Conservation (phyloP, 345 rosid species). For the Nephelium lappaceum region DNA sequence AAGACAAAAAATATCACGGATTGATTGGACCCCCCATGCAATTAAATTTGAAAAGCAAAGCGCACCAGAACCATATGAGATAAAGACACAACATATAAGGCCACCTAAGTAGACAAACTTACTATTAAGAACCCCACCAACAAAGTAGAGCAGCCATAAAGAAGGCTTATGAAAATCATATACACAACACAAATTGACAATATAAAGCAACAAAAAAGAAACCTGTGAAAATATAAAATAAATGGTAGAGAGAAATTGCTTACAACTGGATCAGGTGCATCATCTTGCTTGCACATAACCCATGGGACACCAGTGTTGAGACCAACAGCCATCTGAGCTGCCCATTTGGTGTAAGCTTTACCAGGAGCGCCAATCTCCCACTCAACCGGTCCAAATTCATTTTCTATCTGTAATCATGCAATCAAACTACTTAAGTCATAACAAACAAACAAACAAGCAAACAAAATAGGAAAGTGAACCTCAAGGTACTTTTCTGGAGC, state of each 20-base stretch:
- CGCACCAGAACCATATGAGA: conserved; percentile 6
- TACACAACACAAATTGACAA: not conserved
- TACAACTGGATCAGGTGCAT: conserved; percentile 93
- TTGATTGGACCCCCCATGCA: conserved; percentile 18
- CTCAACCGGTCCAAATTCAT: conserved; percentile 91
- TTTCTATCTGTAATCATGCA: conserved; percentile 67
- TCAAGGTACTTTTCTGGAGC: conserved; percentile 6
- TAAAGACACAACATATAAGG: not conserved
- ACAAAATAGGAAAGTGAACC: not conserved
- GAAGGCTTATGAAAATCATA: conserved; percentile 11
- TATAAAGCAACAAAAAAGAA: not conserved
- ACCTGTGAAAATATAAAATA: not conserved
- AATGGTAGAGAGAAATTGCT: conserved; percentile 17
- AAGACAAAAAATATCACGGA: conserved; percentile 14
- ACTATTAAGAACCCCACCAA: conserved; percentile 32
- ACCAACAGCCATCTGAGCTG: conserved; percentile 87
- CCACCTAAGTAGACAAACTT: conserved; percentile 17
- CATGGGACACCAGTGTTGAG: conserved; percentile 93
- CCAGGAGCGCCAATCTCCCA: conserved; percentile 85
- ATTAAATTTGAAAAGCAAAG: conserved; percentile 8
- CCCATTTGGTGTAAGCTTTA: conserved; percentile 81
- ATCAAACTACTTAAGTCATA: not conserved
- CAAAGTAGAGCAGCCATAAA: conserved; percentile 14
- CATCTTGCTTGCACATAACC: conserved; percentile 99
- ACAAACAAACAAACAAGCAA: not conserved